These are phyloP conservation scores for Pseudopyricularia javanii DNA, from an alignment of 2,329 filamentous ascomycete species.

Conservation along the genomic window DNA sequence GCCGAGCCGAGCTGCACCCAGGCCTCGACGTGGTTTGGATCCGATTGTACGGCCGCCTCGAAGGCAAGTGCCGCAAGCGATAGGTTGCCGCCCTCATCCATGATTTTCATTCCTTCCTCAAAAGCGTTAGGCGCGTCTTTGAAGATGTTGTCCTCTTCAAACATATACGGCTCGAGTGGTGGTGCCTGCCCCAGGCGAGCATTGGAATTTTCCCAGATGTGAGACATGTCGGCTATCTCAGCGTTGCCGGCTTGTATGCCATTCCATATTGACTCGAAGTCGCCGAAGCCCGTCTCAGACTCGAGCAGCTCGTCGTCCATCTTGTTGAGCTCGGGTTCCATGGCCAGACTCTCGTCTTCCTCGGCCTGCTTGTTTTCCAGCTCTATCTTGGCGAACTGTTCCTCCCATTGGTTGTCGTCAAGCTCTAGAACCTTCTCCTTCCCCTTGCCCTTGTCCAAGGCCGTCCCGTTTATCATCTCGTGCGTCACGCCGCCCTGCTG, in stretches of 20 bases:
- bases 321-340: constrained; percentile 78
- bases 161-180: constrained; percentile 78
- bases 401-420: constrained; percentile 90
- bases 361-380: constrained; percentile 44
- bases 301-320: constrained; percentile 57
- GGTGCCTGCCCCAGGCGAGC: constrained; percentile 56
- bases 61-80: constrained; percentile 90
- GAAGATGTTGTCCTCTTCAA: constrained; percentile 91
- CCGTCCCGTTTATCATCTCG: not conserved
- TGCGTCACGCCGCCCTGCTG: constrained; percentile 18
- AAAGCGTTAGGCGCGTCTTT: constrained; percentile 71
- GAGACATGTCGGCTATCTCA: constrained; percentile 37
- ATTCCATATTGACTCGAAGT: constrained; percentile 84
- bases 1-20: constrained; percentile 88
- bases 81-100: constrained; percentile 86
- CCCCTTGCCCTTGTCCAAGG: constrained; percentile 44
- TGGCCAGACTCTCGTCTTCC: constrained; percentile 53
- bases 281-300: constrained; percentile 65
- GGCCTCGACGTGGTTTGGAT: constrained; percentile 76
- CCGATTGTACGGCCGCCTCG: constrained; percentile 86
- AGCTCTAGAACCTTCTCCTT: constrained; percentile 93
- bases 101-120: constrained; percentile 83
- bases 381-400: constrained; percentile 86
- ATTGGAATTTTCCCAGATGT: constrained; percentile 55
- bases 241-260: constrained; percentile 69